A percentile compares a stretch with the other conserved stretches of the same genome.
Evolutionary conservation across 768 basidiomycete genomes (phyloP).

Genomic region (Mycena haematopus): DNA sequence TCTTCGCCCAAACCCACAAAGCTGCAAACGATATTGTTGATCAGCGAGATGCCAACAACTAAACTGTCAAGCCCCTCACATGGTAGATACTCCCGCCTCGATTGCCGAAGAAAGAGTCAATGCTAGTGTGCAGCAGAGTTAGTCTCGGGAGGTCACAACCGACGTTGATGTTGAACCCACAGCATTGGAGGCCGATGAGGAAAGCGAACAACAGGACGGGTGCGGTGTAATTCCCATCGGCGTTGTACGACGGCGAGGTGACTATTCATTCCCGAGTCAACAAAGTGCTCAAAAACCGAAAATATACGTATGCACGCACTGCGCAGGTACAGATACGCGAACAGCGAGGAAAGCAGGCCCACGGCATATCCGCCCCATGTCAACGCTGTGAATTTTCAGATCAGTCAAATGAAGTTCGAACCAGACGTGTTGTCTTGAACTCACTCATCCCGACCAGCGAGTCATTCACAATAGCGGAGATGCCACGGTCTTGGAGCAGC

Average conservation of each 20-base stretch:
- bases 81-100: conserved; percentile 88
- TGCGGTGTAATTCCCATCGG: conserved; percentile 76
- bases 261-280: conserved; percentile 44
- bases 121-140: conserved; percentile 45
- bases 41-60: neutral
- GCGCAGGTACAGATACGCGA: conserved; percentile 78
- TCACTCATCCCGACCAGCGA: conserved; percentile 80
- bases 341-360: conserved; percentile 75
- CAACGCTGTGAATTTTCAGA: conserved; percentile 50
- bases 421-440: conserved; percentile 32
- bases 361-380: conserved; percentile 84
- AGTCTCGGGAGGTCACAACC: conserved; percentile 5
- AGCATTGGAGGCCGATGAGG: conserved; percentile 76
- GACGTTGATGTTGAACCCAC: conserved; percentile 45
- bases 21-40: conserved; percentile 42
- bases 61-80: conserved; percentile 49
- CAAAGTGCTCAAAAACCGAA: neutral
- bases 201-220: conserved; percentile 82
- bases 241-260: conserved; percentile 78
- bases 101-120: conserved; percentile 75
- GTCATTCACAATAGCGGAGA: conserved; percentile 74
- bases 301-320: conserved; percentile 56
- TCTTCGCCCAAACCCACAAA: conserved; percentile 89
- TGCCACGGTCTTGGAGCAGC: conserved; percentile 64
- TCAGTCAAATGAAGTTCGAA: neutral